Evolutionary conservation across 345 rosid genomes (phyloP).

Genomic region (Rhizophora mangle): DNA sequence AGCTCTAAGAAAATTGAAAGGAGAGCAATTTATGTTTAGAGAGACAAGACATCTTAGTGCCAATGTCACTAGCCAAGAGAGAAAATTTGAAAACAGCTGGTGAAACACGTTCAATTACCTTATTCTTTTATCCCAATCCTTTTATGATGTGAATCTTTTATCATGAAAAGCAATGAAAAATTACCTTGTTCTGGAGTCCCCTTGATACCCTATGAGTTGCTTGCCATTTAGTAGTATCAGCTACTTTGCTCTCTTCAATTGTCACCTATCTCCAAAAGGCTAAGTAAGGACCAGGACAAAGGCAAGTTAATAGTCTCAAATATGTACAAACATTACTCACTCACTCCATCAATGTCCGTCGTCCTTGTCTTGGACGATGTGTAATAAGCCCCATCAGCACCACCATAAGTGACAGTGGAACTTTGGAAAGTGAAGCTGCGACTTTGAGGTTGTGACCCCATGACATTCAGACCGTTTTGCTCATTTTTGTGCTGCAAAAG

Average conservation of each 20-base stretch:
- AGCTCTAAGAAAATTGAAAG: too few species aligned
- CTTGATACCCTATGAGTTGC: slow-evolving; percentile 69
- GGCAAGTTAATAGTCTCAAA: slow-evolving; percentile 3
- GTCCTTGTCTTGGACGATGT: slow-evolving; percentile 77
- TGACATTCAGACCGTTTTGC: slow-evolving; percentile 31
- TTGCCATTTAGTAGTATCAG: slow-evolving; percentile 59
- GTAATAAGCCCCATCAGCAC: slow-evolving; percentile 65
- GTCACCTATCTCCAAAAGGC: slow-evolving; percentile 43
- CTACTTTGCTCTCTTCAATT: slow-evolving; percentile 78
- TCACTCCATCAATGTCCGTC: slow-evolving; percentile 84
- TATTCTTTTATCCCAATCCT: too few species aligned
- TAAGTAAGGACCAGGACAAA: neutral
- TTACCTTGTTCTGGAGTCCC: slow-evolving; percentile 68
- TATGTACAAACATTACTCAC: slow-evolving; percentile 32
- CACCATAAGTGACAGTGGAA: slow-evolving; percentile 73
- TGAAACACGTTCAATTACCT: too few species aligned
- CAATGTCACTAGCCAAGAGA: too few species aligned
- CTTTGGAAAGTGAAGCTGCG: slow-evolving; percentile 63
- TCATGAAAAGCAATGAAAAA: neutral
- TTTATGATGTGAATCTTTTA: too few species aligned
- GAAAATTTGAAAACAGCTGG: too few species aligned
- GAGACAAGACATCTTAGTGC: too few species aligned
- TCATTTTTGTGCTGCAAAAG: slow-evolving; percentile 42
- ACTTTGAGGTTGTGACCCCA: slow-evolving; percentile 47
- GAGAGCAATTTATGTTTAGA: too few species aligned